Evolutionary conservation across 495 filamentous ascomycete genomes (phyloP), one percentile per base, ranked within the genome.

Genomic region (Chaetomium cochliodes): DNA sequence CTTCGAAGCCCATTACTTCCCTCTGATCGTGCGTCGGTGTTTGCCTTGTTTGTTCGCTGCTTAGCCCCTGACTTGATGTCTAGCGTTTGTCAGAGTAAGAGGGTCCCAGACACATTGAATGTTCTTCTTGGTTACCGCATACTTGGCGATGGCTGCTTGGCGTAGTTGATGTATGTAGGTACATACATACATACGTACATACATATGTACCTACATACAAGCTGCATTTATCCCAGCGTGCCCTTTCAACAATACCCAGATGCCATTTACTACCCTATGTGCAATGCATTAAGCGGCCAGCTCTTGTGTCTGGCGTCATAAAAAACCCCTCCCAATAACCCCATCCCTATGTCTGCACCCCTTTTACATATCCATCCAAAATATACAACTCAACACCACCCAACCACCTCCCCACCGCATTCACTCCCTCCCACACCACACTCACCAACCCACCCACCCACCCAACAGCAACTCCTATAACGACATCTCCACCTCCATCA

Each of bases 401-500:
- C 41, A 44, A 5, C 39, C 13, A 4, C 13, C 9, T 41, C 3
- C 9, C 13, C 39, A 41, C 8, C 39, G n/a, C n/a, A n/a, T n/a
- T n/a, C 13, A 41, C 39, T 11, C 13, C 11, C 13, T 2, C 41
- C 5, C 13, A 5, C 5, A 9, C 33, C 33, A 37, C 33, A 5
- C 33, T 12, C 33, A 37, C 33, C 33, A 37, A 12, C 33, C 33
- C 33, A 7, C 33, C 33, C 20, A 23, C 18, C 37, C 33, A 15
- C 22, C 2, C n/a, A n/a, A n/a, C n/a, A n/a, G n/a, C n/a, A n/a
- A n/a, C n/a, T n/a, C n/a, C 41, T 63, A 85, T 69, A 84, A 69
- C 20, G 74, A 73, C 70, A 78, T 81, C 72, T 85, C 83, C 55
- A 83, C 39, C 67, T 81, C 77, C 81, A 85, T 83, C 67, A 90